Conservation (phyloP, 805 yeast genomes). For the Naumovozyma baii region DNA sequence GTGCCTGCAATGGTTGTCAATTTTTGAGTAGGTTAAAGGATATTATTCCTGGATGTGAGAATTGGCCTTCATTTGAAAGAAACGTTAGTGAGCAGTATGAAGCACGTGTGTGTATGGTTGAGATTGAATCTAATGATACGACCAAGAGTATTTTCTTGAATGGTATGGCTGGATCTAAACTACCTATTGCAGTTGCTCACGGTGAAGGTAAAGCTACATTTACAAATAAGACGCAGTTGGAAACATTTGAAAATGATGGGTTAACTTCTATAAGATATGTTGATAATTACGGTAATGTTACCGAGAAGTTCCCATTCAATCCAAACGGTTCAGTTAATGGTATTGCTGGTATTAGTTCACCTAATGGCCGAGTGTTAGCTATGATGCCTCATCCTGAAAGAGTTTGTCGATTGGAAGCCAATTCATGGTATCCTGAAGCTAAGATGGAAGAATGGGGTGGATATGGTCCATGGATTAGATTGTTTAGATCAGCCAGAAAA, state of each 20-base stretch:
- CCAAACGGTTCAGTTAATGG: slow-evolving; percentile 95
- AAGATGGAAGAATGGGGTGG: slow-evolving; percentile 57
- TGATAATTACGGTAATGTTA: slow-evolving; percentile 80
- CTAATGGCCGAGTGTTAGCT: slow-evolving; percentile 91
- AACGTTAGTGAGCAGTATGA: slow-evolving; percentile 91
- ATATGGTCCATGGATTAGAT: slow-evolving; percentile 90
- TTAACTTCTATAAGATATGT: slow-evolving; percentile 69
- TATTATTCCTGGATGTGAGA: slow-evolving; percentile 73
- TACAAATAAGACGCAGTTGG: slow-evolving; percentile 35
- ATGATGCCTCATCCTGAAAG: slow-evolving; percentile 99
- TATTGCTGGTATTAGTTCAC: slow-evolving; percentile 82
- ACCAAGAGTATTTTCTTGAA: slow-evolving; percentile 59
- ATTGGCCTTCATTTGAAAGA: slow-evolving; percentile 94
- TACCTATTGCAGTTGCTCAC: slow-evolving; percentile 97
- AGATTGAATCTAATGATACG: slow-evolving; percentile 45
- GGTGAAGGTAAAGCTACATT: slow-evolving; percentile 95
- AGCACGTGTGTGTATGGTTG: slow-evolving; percentile 87
- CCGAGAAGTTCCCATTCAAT: slow-evolving; percentile 83
- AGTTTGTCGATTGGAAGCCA: slow-evolving; percentile 75
- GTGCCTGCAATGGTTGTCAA: slow-evolving; percentile 98
- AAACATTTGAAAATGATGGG: slow-evolving; percentile 41
- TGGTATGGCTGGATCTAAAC: slow-evolving; percentile 84
- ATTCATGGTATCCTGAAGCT: slow-evolving; percentile 79
- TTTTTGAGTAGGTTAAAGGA: slow-evolving; percentile 79
- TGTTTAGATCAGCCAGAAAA: slow-evolving; percentile 85